Base-by-base conservation (phyloP, 192 early-diverging fungal species). In the Thoreauomyces humboldtii region DNA sequence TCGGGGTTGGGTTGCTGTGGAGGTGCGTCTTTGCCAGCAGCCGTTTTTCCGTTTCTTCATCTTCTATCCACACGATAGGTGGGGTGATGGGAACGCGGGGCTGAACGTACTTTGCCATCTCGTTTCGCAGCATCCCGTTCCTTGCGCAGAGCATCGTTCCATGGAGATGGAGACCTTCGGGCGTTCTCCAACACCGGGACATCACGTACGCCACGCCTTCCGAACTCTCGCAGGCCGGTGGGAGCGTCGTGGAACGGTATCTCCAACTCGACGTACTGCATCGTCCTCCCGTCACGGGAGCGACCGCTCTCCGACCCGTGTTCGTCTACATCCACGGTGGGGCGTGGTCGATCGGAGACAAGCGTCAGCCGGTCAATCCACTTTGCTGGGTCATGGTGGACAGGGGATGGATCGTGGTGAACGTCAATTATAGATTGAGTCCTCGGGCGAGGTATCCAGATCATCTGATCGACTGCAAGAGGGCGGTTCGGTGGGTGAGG, bases 401-500 rank as follows among this genome's bases (percentile, higher is more conserved):
- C 54, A 62, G 35, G 28, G 73, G 15, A 63, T 77, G 61, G 69
- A 74, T 52, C 24, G 50, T 52, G 5, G 27, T 52, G 2, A 79
- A 81, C 28, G 72, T 87, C 59, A 82, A 79, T 51, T 86, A 86
- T 61, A 63, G 86, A 21, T 57, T 86, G 12, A 63, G 52, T 0
- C 63, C 83, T 19, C 50, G 50, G 27, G 59, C 69, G 44, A 65
- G 73, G 15, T 82, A 85, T 48, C 74, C 81, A 1, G 78, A 80
- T 22, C 87, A 87, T 48, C 33, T 91, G 28, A 71, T 81, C 19
- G 87, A 90, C 56, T 75, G 81, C 66, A 88, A 90, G 61, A 73
- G 87, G 12, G 86, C 84, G n/a, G 48, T 90, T 31, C 77, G 86
- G n/a, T 90, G 89, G 89, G 75, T 85, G 12, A 83, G 78, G 48